Conservation (phyloP, 2,329 filamentous ascomycete genomes). For the Blumeria graminis region DNA sequence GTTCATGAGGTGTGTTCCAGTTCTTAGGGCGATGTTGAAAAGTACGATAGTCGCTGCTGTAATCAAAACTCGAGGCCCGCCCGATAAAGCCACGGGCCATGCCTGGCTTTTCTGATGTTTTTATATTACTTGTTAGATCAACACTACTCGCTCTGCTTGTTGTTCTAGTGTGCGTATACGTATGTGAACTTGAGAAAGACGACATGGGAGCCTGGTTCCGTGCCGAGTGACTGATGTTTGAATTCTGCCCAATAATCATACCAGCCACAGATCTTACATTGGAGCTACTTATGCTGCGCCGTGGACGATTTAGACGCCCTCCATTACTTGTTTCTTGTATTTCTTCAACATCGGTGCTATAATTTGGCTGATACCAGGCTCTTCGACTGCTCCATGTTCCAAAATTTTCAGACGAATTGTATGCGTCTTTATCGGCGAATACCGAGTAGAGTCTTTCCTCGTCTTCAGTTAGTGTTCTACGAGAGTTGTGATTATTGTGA, state of each 20-base stretch:
- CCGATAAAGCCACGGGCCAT: neutral
- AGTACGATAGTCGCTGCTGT: constrained; percentile 21
- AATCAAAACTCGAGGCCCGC: constrained; percentile 26
- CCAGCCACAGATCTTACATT: constrained; percentile 37
- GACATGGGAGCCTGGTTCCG: no score
- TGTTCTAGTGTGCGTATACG: no score
- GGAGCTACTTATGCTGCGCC: constrained; percentile 61
- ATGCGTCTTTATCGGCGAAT: constrained; percentile 12
- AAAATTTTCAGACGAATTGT: constrained; percentile 11
- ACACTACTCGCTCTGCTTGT: no score
- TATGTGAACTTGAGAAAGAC: no score
- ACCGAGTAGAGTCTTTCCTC: constrained; percentile 12
- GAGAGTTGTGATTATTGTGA: constrained; percentile 14
- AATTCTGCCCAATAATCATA: constrained; percentile 35
- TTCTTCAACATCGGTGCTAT: constrained; percentile 35
- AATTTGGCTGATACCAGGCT: constrained; percentile 24
- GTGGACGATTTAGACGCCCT: constrained; percentile 25
- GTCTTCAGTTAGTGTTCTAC: constrained; percentile 10
- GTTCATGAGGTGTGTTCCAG: no score
- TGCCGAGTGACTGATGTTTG: neutral
- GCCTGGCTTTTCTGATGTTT: no score
- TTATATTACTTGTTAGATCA: no score
- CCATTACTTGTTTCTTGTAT: constrained; percentile 28
- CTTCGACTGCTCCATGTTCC: constrained; percentile 8
- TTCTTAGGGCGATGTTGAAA: no score